Conservation (phyloP, 116 monocot species). For the Posidonia oceanica region DNA sequence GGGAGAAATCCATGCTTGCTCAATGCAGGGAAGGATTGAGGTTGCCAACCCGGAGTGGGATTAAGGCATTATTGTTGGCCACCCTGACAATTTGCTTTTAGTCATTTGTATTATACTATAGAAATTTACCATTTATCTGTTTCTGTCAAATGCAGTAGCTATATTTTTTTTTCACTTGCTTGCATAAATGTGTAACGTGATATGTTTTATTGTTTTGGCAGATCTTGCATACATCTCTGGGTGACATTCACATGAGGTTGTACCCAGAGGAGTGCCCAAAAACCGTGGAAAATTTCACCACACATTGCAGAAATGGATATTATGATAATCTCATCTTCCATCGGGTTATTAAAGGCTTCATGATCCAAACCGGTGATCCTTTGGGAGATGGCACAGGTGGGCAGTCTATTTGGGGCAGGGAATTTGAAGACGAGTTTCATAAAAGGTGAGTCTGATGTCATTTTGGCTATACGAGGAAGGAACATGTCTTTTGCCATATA, state of each 20-base stretch:
- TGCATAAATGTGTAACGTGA: too few species aligned
- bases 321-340: constrained; percentile 99
- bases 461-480: not conserved
- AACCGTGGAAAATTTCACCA: constrained; percentile 98
- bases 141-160: too few species aligned
- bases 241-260: constrained; percentile 79
- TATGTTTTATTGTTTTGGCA: constrained; percentile 10
- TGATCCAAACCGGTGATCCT: constrained; percentile 98
- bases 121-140: too few species aligned
- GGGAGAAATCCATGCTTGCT: too few species aligned
- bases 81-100: too few species aligned
- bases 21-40: too few species aligned
- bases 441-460: constrained; percentile 17
- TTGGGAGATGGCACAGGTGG: constrained; percentile 98
- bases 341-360: constrained; percentile 92
- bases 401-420: constrained; percentile 98
- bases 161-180: too few species aligned
- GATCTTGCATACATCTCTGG: constrained; percentile 81
- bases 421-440: constrained; percentile 99
- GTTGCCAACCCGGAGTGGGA: too few species aligned
- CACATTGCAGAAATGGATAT: constrained; percentile 93
- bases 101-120: too few species aligned
- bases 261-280: constrained; percentile 98
- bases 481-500: not conserved
- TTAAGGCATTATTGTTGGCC: too few species aligned